Conservation (phyloP, 78 protist genomes). For the Bigelowiella natans region DNA sequence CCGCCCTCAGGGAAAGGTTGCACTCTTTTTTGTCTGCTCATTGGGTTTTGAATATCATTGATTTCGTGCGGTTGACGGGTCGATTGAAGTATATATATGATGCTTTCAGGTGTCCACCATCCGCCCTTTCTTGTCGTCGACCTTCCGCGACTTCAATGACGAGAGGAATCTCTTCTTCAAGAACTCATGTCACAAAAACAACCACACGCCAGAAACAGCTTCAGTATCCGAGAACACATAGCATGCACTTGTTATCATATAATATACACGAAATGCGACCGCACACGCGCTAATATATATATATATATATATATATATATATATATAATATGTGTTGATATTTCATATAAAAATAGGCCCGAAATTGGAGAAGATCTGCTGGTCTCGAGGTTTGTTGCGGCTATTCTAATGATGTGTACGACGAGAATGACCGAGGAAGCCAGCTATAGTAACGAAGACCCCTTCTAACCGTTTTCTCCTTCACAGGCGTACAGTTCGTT, state of each 20-base stretch:
- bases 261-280: too few relatives aligned
- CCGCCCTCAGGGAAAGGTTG: background rate
- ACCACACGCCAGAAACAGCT: too few relatives aligned
- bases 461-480: too few relatives aligned
- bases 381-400: background rate
- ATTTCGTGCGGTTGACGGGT: background rate
- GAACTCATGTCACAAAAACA: background rate
- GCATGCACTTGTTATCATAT: too few relatives aligned
- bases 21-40: background rate
- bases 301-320: too few relatives aligned
- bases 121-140: background rate
- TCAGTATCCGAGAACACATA: too few relatives aligned
- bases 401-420: too few relatives aligned
- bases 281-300: too few relatives aligned
- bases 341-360: too few relatives aligned
- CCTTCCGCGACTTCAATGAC: background rate
- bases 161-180: background rate
- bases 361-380: background rate
- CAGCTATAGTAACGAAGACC: too few relatives aligned
- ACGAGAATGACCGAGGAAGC: too few relatives aligned
- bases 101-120: background rate
- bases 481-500: background rate
- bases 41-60: background rate
- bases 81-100: background rate
- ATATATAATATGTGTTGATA: too few relatives aligned